phyloP scores from a whole-genome alignment of 2,329 filamentous ascomycete genomes.

The Madurella fahalii region DNA sequence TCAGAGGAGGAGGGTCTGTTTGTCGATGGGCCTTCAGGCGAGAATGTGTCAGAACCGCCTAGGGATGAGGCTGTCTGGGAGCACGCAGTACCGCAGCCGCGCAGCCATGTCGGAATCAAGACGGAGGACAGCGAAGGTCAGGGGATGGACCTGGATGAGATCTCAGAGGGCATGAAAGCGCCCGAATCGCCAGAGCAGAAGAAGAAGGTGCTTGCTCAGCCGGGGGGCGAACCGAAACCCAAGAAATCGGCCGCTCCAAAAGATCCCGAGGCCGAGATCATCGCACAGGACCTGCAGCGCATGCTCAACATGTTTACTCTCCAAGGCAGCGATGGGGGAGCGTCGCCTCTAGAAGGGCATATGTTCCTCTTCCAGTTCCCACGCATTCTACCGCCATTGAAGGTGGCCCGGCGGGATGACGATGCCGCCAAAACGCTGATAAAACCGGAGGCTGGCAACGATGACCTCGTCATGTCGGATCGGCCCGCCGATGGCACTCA shows the following conservation, averaged over 20 bases:
- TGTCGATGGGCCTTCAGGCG: slow-evolving; percentile 14
- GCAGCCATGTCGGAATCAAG: slow-evolving; percentile 24
- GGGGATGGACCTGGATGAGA: slow-evolving; percentile 22
- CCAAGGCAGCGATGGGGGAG: slow-evolving; percentile 19
- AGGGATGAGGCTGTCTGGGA: slow-evolving; percentile 41
- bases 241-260: slow-evolving; percentile 19
- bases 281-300: slow-evolving; percentile 31
- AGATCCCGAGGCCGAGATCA: slow-evolving; percentile 30
- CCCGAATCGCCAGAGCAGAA: slow-evolving; percentile 32
- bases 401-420: slow-evolving; percentile 23
- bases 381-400: slow-evolving; percentile 55
- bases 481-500: slow-evolving; percentile 20
- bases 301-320: slow-evolving; percentile 31
- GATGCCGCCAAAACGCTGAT: slow-evolving; percentile 25
- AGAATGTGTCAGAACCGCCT: slow-evolving; percentile 15
- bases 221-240: slow-evolving; percentile 15
- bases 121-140: slow-evolving; percentile 19
- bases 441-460: slow-evolving; percentile 39
- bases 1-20: slow-evolving; percentile 26
- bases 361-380: slow-evolving; percentile 64
- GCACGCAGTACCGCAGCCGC: slow-evolving; percentile 31
- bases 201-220: slow-evolving; percentile 28
- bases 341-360: slow-evolving; percentile 44
- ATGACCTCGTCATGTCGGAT: slow-evolving; percentile 37
- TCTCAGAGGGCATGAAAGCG: slow-evolving; percentile 25